A percentile compares a stretch with the other conserved stretches of the same genome.
Evolutionary conservation across 2,329 filamentous ascomycete species (phyloP).

Genomic region (Fusarium haematococcum): DNA sequence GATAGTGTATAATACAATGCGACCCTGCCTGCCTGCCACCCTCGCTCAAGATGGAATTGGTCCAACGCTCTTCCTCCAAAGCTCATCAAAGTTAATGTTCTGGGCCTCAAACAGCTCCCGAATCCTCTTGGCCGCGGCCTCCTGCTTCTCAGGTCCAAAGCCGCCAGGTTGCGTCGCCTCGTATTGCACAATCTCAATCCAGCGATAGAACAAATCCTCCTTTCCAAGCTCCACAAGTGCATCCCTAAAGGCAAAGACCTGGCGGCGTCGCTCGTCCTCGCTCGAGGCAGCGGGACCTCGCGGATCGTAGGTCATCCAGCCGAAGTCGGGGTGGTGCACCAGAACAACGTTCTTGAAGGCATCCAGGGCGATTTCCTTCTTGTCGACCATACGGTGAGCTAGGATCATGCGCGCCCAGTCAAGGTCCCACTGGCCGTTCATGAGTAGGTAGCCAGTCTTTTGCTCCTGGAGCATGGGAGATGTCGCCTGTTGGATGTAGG

Average conservation of each 20-base stretch:
- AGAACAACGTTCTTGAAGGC: constrained; percentile 79
- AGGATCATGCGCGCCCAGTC: constrained; percentile 85
- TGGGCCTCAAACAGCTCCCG: constrained; percentile 79
- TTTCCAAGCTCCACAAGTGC: constrained; percentile 81
- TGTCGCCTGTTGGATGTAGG: constrained; percentile 75
- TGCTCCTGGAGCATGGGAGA: constrained; percentile 72
- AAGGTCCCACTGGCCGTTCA: constrained; percentile 87
- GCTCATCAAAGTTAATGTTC: constrained; percentile 83
- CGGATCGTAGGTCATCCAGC: constrained; percentile 73
- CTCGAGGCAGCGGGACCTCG: constrained; percentile 64
- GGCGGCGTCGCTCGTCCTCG: constrained; percentile 74
- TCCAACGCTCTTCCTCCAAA: constrained; percentile 72
- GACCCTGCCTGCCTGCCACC: background rate
- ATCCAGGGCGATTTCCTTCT: constrained; percentile 69
- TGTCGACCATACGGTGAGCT: constrained; percentile 77
- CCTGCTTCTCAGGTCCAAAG: constrained; percentile 80
- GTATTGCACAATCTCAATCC: constrained; percentile 93
- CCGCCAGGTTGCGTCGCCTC: constrained; percentile 84
- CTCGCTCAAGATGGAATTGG: background rate
- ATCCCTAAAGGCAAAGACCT: constrained; percentile 85
- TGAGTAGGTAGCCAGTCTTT: constrained; percentile 90
- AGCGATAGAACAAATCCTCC: constrained; percentile 89
- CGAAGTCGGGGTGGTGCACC: constrained; percentile 74
- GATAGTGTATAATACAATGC: background rate
- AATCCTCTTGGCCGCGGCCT: constrained; percentile 78